A percentile compares a stretch with the other conserved stretches of the same genome.
Conservation (phyloP, 352 stramenopile genomes). For the Globisporangium acanthophoron region DNA sequence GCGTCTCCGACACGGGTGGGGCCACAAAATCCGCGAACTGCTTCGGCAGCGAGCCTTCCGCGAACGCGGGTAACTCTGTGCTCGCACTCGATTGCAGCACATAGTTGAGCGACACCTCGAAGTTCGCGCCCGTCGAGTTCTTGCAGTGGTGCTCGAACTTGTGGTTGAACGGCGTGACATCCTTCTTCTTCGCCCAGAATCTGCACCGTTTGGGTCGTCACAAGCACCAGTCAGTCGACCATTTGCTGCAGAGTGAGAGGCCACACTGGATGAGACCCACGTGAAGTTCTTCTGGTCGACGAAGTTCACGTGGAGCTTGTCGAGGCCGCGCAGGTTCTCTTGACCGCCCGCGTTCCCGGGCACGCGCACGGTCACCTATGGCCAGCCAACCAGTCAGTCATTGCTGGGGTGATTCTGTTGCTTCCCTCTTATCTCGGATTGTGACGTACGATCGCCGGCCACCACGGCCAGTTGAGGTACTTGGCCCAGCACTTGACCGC, state of each 20-base stretch:
- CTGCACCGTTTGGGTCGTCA: slow-evolving; percentile 11
- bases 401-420: background rate
- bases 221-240: background rate
- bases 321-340: slow-evolving; percentile 26
- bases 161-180: slow-evolving; percentile 33
- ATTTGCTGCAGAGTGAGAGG: background rate
- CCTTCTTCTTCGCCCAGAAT: slow-evolving; percentile 38
- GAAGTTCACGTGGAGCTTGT: slow-evolving; percentile 50
- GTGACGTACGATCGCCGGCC: slow-evolving; percentile 51
- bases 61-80: slow-evolving; percentile 37
- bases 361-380: slow-evolving; percentile 50
- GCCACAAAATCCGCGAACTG: slow-evolving; percentile 21
- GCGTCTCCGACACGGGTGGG: slow-evolving; percentile 22
- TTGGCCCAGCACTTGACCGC: slow-evolving; percentile 76
- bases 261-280: background rate
- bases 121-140: slow-evolving; percentile 24
- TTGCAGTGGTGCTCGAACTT: slow-evolving; percentile 30
- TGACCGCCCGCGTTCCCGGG: slow-evolving; percentile 40
- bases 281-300: slow-evolving; percentile 38
- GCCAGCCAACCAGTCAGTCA: background rate
- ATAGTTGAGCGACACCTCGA: slow-evolving; percentile 33
- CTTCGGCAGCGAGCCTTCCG: slow-evolving; percentile 29
- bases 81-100: slow-evolving; percentile 38
- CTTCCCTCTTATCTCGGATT: no score
- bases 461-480: slow-evolving; percentile 77